Conservation (phyloP, 176 grass and related monocot genomes). For the Typha latifolia region DNA sequence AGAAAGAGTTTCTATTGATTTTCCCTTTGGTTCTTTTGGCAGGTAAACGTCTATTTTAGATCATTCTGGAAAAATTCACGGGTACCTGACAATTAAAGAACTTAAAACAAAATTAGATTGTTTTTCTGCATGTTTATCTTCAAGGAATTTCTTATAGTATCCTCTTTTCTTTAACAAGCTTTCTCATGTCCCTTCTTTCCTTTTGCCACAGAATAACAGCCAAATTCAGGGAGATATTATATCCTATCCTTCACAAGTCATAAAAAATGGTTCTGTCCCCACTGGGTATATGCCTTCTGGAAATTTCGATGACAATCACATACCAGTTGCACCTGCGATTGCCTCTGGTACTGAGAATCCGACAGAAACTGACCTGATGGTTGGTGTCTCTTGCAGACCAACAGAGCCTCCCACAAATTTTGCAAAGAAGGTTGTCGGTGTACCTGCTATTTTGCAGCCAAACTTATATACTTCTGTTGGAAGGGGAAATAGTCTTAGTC, state of each 20-base stretch:
- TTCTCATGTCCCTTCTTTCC: conserved; percentile 6
- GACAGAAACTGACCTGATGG: conserved; percentile 35
- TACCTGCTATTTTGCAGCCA: conserved; percentile 12
- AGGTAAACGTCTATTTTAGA: conserved; percentile 94
- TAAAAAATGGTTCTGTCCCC: conserved; percentile 51
- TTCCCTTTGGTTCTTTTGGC: conserved; percentile 31
- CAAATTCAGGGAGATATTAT: conserved; percentile 42
- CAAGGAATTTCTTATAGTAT: conserved; percentile 3
- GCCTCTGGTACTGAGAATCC: conserved; percentile 43
- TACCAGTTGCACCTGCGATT: conserved; percentile 33
- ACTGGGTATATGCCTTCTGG: conserved; percentile 45
- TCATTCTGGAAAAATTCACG: conserved; percentile 92
- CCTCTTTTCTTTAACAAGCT: background rate
- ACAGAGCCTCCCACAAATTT: conserved; percentile 39
- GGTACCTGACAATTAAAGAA: conserved; percentile 32
- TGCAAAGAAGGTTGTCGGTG: conserved; percentile 27
- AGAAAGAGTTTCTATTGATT: conserved; percentile 1
- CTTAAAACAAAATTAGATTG: background rate
- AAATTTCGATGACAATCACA: conserved; percentile 40
- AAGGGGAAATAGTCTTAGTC: conserved; percentile 11
- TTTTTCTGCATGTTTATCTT: conserved; percentile 11
- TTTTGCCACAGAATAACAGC: conserved; percentile 48
- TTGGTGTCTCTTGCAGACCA: conserved; percentile 33
- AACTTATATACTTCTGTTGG: conserved; percentile 9
- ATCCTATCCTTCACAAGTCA: conserved; percentile 45